phyloP scores from a whole-genome alignment of 352 stramenopile genomes.

The Thraustochytrium striatum region DNA sequence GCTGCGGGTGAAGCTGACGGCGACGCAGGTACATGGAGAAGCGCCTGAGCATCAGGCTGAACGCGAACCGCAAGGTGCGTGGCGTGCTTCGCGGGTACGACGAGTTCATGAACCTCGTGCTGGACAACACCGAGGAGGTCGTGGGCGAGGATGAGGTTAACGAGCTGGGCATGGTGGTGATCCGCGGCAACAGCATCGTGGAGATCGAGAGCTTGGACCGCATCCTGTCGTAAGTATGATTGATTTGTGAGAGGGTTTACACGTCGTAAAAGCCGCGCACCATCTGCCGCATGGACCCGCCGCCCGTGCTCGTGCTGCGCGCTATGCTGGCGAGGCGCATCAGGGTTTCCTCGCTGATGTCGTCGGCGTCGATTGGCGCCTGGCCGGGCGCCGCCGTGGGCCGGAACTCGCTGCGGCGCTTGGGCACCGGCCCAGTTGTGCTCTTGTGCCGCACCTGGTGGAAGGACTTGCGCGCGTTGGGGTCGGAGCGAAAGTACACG shows the following conservation, averaged over 20 bases:
- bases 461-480: neutral
- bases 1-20: neutral
- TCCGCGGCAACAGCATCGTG: slow-evolving; percentile 80
- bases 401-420: too few species aligned
- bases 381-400: too few species aligned
- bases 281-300: neutral
- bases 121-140: slow-evolving; percentile 77
- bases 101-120: slow-evolving; percentile 83
- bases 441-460: neutral
- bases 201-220: slow-evolving; percentile 78
- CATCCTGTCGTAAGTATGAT: neutral
- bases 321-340: neutral
- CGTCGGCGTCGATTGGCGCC: too few species aligned
- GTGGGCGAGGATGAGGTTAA: slow-evolving; percentile 76
- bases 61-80: slow-evolving; percentile 78
- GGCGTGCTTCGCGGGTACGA: slow-evolving; percentile 76
- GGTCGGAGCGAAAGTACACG: slow-evolving; percentile 16
- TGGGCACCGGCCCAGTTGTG: too few species aligned
- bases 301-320: neutral
- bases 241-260: neutral
- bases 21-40: slow-evolving; percentile 77
- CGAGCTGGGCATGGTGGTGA: slow-evolving; percentile 80
- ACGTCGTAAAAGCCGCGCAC: neutral
- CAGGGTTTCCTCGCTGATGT: neutral
- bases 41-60: slow-evolving; percentile 76